Evolutionary conservation across 495 filamentous ascomycete species (phyloP).

Genomic region (Daldinia vernicosa): DNA sequence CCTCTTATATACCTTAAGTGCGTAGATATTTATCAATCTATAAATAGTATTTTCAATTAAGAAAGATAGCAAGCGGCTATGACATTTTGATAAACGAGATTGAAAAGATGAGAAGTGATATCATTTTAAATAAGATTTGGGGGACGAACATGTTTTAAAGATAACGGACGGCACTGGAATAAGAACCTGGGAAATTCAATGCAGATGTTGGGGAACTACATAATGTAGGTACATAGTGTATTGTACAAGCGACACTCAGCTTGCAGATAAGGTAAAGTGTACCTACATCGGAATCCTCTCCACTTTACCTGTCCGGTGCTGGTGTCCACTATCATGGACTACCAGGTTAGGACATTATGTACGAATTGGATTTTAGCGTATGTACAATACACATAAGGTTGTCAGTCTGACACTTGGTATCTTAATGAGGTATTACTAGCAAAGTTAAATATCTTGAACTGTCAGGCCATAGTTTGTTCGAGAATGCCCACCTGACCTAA

Average conservation of each 20-base stretch:
- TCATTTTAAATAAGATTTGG: constrained; percentile 22
- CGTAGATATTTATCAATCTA: constrained; percentile 1
- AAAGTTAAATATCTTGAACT: not conserved
- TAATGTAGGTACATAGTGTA: not conserved
- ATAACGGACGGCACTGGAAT: not conserved
- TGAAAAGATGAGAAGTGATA: constrained; percentile 30
- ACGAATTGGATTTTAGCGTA: not conserved
- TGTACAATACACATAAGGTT: not conserved
- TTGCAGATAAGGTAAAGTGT: not conserved
- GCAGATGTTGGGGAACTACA: not conserved
- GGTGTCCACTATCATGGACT: constrained; percentile 1
- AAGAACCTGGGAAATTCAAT: constrained; percentile 2
- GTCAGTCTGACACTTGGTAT: not conserved
- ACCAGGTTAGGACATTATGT: constrained; percentile 2
- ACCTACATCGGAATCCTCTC: not conserved
- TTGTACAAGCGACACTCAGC: not conserved
- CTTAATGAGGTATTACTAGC: not conserved
- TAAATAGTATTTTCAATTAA: constrained; percentile 19
- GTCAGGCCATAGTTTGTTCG: not conserved
- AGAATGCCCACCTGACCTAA: constrained; percentile 28
- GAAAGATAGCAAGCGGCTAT: not conserved
- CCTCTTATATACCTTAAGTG: too few species aligned
- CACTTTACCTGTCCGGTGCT: not conserved
- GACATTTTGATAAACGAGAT: constrained; percentile 27
- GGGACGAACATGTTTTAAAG: not conserved